Evolutionary conservation across 2,329 filamentous ascomycete species (phyloP).

Genomic region (Cercospora citrullina): DNA sequence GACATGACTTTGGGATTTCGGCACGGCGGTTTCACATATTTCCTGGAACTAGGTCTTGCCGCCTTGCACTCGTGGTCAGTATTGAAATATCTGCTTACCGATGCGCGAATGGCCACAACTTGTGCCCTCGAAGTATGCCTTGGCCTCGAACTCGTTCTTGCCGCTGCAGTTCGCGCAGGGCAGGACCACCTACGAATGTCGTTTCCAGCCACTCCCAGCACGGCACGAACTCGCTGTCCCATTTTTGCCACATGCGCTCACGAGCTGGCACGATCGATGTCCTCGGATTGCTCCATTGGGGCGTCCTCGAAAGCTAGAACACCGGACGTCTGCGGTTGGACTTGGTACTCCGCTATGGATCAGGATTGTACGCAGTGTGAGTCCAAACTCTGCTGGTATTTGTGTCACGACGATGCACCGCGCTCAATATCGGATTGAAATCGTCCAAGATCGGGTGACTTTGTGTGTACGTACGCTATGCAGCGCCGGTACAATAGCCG

Average conservation of each 20-base stretch:
- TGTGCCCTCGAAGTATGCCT: background rate
- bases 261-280: conserved; percentile 64
- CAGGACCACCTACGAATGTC: background rate
- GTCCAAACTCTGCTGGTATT: conserved; percentile 49
- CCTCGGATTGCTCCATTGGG: conserved; percentile 56
- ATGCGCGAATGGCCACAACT: background rate
- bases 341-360: conserved; percentile 49
- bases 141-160: background rate
- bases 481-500: background rate
- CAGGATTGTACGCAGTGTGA: conserved; percentile 59
- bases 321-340: conserved; percentile 66
- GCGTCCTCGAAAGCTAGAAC: conserved; percentile 75
- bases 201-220: conserved; percentile 65
- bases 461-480: background rate
- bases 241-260: conserved; percentile 58
- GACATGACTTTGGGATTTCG: background rate
- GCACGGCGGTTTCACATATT: background rate
- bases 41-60: background rate
- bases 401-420: conserved; percentile 51
- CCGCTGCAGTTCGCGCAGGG: background rate
- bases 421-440: conserved; percentile 49
- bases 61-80: background rate
- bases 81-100: background rate
- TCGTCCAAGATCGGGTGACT: conserved; percentile 36
- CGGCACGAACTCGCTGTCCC: conserved; percentile 71